A percentile compares a stretch with the other conserved stretches of the same genome.
These are phyloP conservation scores for Aspergillus melleus DNA, from an alignment of 2,329 filamentous ascomycete species.

Conservation along the genomic window DNA sequence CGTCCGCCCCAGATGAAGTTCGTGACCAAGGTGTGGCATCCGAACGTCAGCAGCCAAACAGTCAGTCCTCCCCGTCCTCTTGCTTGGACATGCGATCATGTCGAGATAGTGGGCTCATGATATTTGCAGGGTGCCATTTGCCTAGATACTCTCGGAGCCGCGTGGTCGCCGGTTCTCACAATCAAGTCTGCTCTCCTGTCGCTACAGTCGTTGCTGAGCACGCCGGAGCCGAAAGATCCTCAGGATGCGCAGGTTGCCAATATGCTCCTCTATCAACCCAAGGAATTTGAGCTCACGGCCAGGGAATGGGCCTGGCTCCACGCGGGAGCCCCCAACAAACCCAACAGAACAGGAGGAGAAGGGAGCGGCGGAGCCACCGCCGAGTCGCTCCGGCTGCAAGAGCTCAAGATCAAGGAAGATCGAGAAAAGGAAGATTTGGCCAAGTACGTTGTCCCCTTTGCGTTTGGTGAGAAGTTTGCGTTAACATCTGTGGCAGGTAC, in stretches of 20 bases:
- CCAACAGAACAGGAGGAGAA: constrained; percentile 56
- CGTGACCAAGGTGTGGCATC: constrained; percentile 93
- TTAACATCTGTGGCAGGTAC: constrained; percentile 59
- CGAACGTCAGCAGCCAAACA: constrained; percentile 91
- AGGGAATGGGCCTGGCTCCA: constrained; percentile 87
- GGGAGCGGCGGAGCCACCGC: constrained; percentile 54
- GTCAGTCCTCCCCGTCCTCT: constrained; percentile 53
- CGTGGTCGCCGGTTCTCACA: constrained; percentile 94
- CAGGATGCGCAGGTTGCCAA: constrained; percentile 94
- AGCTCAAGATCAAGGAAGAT: constrained; percentile 54
- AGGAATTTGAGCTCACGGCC: constrained; percentile 77
- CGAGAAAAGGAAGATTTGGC: constrained; percentile 59
- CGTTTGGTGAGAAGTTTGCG: constrained; percentile 7
- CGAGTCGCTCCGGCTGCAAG: constrained; percentile 56
- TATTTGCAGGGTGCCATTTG: constrained; percentile 82
- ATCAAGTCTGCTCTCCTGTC: constrained; percentile 95
- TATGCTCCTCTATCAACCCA: constrained; percentile 79
- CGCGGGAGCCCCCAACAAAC: constrained; percentile 69
- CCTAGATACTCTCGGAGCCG: constrained; percentile 82
- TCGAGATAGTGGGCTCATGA: not conserved
- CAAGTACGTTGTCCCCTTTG: constrained; percentile 42
- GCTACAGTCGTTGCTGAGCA: constrained; percentile 87
- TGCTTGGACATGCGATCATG: not conserved
- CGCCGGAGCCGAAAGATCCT: constrained; percentile 91
- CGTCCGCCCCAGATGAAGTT: constrained; percentile 89